phyloP scores from a whole-genome alignment of 768 basidiomycete genomes.

The Kwoniella sp. region DNA sequence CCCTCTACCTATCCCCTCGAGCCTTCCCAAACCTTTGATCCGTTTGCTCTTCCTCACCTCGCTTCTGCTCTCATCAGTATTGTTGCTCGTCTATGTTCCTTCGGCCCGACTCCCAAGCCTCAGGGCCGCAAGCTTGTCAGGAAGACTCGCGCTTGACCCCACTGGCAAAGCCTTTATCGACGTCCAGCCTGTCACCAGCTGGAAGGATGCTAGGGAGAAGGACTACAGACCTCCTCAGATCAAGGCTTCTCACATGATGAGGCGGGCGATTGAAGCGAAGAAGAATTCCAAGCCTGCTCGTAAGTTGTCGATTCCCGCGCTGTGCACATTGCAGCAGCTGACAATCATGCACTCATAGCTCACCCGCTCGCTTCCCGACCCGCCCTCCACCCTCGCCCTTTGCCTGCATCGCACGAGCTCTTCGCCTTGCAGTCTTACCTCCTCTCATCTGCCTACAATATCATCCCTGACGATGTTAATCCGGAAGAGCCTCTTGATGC shows the following conservation, averaged over 20 bases:
- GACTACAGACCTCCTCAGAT: constrained; percentile 46
- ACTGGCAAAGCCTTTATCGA: constrained; percentile 36
- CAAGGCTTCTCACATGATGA: constrained; percentile 31
- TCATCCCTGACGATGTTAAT: constrained; percentile 39
- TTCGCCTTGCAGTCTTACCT: constrained; percentile 55
- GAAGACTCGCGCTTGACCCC: constrained; percentile 33
- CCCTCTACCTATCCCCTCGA: constrained; percentile 24
- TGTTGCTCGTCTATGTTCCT: constrained; percentile 37
- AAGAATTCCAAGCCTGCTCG: constrained; percentile 21
- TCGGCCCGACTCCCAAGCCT: constrained; percentile 38
- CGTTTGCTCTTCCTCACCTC: constrained; percentile 37
- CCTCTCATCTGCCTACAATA: constrained; percentile 38
- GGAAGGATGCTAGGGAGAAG: constrained; percentile 27
- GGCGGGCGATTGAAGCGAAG: constrained; percentile 11
- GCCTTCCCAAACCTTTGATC: constrained; percentile 39
- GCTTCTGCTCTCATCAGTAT: constrained; percentile 28
- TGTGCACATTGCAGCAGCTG: neutral
- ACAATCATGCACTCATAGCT: neutral
- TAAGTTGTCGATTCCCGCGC: constrained; percentile 11
- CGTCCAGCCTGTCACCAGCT: constrained; percentile 20
- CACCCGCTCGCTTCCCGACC: constrained; percentile 20
- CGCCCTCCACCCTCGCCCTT: constrained; percentile 23
- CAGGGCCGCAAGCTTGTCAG: constrained; percentile 28
- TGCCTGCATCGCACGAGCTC: constrained; percentile 49
- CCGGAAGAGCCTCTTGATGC: constrained; percentile 43